Conservation (phyloP, 1,284 basidiomycete genomes). For the Cryptococcus hybrid region DNA sequence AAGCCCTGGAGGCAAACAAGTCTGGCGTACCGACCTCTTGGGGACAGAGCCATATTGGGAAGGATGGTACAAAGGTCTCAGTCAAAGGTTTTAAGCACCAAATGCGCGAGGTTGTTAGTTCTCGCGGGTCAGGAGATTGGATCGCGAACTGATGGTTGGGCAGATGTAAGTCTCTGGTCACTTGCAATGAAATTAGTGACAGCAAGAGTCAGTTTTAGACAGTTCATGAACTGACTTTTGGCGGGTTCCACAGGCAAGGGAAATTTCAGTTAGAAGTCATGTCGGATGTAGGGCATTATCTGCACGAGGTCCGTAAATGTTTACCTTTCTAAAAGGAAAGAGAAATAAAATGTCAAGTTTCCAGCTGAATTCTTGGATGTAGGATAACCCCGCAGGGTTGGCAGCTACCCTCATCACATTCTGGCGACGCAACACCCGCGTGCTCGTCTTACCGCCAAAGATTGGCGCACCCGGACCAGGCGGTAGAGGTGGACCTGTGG, state of each 20-base stretch:
- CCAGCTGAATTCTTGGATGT: not conserved
- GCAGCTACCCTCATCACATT: slow-evolving; percentile 83
- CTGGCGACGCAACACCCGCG: slow-evolving; percentile 83
- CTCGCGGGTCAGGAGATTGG: slow-evolving; percentile 93
- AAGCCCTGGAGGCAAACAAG: slow-evolving; percentile 28
- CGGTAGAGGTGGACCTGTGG: slow-evolving; percentile 10
- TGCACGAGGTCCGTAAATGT: slow-evolving; percentile 67
- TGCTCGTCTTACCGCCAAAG: slow-evolving; percentile 56
- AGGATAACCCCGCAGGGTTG: slow-evolving; percentile 80
- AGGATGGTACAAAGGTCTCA: slow-evolving; percentile 91
- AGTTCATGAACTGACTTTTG: not conserved
- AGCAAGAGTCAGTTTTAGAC: too few species aligned
- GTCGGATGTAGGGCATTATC: slow-evolving; percentile 82
- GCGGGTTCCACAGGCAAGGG: slow-evolving; percentile 57
- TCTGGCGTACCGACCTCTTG: slow-evolving; percentile 81
- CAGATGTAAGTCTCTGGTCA: slow-evolving; percentile 66
- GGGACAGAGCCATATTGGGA: slow-evolving; percentile 86
- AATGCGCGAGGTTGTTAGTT: slow-evolving; percentile 79
- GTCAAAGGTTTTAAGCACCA: slow-evolving; percentile 70
- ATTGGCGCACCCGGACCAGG: slow-evolving; percentile 46
- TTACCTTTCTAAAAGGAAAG: not conserved
- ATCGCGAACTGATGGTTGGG: slow-evolving; percentile 92
- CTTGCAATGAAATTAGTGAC: not conserved
- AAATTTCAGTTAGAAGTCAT: slow-evolving; percentile 94
- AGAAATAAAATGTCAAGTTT: not conserved